Evolutionary conservation across 2,329 filamentous ascomycete species (phyloP), one percentile per base, ranked within the genome.

Genomic region (Clonostachys rhizophaga): DNA sequence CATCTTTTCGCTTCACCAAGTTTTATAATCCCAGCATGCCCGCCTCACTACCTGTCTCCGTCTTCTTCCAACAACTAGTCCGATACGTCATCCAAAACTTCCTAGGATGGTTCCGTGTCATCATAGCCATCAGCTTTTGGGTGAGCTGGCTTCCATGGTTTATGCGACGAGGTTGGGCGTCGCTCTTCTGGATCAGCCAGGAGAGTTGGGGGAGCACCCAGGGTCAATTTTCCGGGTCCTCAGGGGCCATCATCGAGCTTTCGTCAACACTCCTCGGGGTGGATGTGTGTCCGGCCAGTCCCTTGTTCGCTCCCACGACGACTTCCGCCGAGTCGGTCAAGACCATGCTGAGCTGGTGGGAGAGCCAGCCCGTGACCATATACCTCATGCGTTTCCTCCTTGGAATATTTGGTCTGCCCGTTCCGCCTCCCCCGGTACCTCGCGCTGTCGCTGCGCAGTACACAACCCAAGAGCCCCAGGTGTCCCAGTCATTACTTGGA

Each of bases 21-120:
- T 81, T 99, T 37, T 99, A 99, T 71, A 85, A 91, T 51, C 90
- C 91, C 5, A 81, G 91, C 61, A 99, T 99, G 94, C 95, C 94
- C 2, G 80, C 82, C 52, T 83, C 81, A 12, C 78, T 99, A 13
- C 94, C 95, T 1, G 78, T 85, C 39, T 79, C 86, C 43, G 76
- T 99, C 52, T 96, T 99, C 58, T 55, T 91, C 47, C 84, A 83
- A 53, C 88, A 95, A 66, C 83, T 92, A 57, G 70, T 82, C 46
- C 76, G 88, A 43, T 92, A 96, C 63, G 68, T 86, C 12, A 62
- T 87, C 49, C 81, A 81, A 48, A 88, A 89, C 54, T 54, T 92
- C 35, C 62, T 91, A 24, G 85, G 86, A 11, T 95, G 89, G 87
- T 70, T 89, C 50, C 83, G 94, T 35, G 89, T 85, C 40, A 65